Percentiles rank a stretch among this genome's conserved stretches.
phyloP scores from a whole-genome alignment of 192 early-diverging fungal genomes.

The Lunasporangiospora selenospora region DNA sequence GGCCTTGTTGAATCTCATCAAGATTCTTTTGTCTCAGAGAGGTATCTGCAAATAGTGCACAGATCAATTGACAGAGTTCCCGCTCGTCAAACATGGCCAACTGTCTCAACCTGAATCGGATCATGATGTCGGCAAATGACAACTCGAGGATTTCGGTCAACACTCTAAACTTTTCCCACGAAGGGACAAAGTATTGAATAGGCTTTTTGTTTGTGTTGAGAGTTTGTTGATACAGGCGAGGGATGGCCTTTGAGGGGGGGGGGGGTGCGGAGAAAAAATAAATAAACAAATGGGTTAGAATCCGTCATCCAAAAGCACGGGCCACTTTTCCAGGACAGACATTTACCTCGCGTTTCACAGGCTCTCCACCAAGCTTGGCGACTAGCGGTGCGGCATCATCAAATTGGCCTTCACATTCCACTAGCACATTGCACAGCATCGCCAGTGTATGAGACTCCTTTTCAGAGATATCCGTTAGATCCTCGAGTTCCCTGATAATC shows the following conservation, averaged over 20 bases:
- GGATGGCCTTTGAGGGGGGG: too few species aligned
- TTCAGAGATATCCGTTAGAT: slow-evolving; percentile 47
- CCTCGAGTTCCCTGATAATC: slow-evolving; percentile 46
- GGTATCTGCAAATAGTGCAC: slow-evolving; percentile 66
- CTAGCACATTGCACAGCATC: slow-evolving; percentile 37
- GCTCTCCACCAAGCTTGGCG: slow-evolving; percentile 10
- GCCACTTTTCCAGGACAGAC: too few species aligned
- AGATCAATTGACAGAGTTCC: slow-evolving; percentile 57
- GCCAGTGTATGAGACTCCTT: slow-evolving; percentile 51
- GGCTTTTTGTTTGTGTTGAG: too few species aligned
- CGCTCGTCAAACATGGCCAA: slow-evolving; percentile 52
- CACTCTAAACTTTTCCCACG: slow-evolving; percentile 61
- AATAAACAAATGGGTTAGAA: too few species aligned
- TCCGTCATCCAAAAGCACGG: too few species aligned
- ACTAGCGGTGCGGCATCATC: slow-evolving; percentile 32
- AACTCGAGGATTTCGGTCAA: slow-evolving; percentile 61
- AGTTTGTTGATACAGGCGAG: too few species aligned
- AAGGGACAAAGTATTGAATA: slow-evolving; percentile 35
- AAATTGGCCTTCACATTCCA: slow-evolving; percentile 49
- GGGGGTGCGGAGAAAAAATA: too few species aligned
- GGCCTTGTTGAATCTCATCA: slow-evolving; percentile 55
- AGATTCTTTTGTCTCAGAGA: slow-evolving; percentile 53
- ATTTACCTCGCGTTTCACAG: slow-evolving; percentile 30
- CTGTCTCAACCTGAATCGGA: slow-evolving; percentile 50
- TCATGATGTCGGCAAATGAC: slow-evolving; percentile 63